Conservation (phyloP, 441 rosid genomes). For the Daphne laureola region DNA sequence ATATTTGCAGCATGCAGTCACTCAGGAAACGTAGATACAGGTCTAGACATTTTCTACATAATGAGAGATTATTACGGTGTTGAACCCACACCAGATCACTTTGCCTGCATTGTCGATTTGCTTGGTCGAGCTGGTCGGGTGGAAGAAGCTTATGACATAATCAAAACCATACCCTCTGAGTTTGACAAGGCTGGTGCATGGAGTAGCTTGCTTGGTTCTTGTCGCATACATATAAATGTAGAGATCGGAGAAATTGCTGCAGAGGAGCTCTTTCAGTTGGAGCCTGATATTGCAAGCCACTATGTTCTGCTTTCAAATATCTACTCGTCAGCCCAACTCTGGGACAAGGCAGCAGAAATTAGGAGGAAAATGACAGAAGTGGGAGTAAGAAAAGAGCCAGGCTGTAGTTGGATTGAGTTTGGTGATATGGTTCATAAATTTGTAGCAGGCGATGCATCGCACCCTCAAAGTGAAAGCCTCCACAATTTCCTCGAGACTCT, state of each 20-base stretch:
- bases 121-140: conserved; percentile 80
- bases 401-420: conserved; percentile 65
- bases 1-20: conserved; percentile 86
- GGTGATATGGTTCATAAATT: conserved; percentile 58
- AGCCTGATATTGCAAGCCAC: conserved; percentile 83
- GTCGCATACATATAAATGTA: conserved; percentile 54
- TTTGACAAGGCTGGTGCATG: conserved; percentile 58
- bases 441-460: conserved; percentile 50
- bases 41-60: conserved; percentile 45
- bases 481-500: conserved; percentile 43
- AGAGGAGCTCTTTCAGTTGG: conserved; percentile 45
- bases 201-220: conserved; percentile 90
- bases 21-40: conserved; percentile 73
- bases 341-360: conserved; percentile 58
- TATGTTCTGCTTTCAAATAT: conserved; percentile 57
- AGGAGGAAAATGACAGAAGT: conserved; percentile 49
- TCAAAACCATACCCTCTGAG: conserved; percentile 42
- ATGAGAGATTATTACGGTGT: conserved; percentile 56
- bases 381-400: conserved; percentile 64
- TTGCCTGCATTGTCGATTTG: conserved; percentile 79
- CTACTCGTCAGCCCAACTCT: conserved; percentile 48
- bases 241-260: conserved; percentile 78
- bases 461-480: conserved; percentile 52
- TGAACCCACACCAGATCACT: conserved; percentile 66
- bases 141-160: conserved; percentile 50